phyloP scores from a whole-genome alignment of 31 red algal genomes.

The Asparagopsis taxiformis region DNA sequence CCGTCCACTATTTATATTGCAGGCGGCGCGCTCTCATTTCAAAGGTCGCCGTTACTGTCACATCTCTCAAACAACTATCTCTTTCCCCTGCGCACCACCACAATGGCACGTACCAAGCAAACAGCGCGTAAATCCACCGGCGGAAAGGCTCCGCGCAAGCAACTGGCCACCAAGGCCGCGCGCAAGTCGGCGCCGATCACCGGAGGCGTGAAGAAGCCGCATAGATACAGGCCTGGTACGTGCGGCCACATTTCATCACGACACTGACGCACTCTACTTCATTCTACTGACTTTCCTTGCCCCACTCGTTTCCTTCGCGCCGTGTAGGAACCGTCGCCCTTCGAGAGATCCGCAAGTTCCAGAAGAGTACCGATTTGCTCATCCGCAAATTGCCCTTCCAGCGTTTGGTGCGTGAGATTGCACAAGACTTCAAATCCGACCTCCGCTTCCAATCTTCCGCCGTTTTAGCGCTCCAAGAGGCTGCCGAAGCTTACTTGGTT shows the following conservation, averaged over 20 bases:
- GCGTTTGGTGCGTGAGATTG: constrained; percentile 98
- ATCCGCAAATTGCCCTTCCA: constrained; percentile 99
- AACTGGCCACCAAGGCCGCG: constrained; percentile 99
- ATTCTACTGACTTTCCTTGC: no score
- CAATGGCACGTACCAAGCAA: constrained; percentile 99
- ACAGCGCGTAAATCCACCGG: constrained; percentile 99
- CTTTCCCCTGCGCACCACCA: no score
- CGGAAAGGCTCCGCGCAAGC: constrained; percentile 98
- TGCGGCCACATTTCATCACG: no score
- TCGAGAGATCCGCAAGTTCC: constrained; percentile 97
- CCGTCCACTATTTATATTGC: no score
- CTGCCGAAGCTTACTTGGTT: constrained; percentile 97
- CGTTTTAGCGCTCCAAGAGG: constrained; percentile 97
- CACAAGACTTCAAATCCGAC: constrained; percentile 99
- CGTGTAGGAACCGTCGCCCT: no score
- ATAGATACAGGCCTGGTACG: constrained; percentile 99
- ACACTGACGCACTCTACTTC: no score
- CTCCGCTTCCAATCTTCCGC: constrained; percentile 98
- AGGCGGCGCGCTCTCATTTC: no score
- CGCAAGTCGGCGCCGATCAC: constrained; percentile 96
- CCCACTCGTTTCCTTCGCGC: no score
- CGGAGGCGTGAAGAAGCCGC: constrained; percentile 99
- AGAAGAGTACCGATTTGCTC: constrained; percentile 99
- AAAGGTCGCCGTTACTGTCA: no score
- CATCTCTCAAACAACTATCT: no score